Evolutionary conservation across 139 green algal genomes (phyloP), one percentile per base, ranked within the genome.

Genomic region (Diplosphaera chodatii): DNA sequence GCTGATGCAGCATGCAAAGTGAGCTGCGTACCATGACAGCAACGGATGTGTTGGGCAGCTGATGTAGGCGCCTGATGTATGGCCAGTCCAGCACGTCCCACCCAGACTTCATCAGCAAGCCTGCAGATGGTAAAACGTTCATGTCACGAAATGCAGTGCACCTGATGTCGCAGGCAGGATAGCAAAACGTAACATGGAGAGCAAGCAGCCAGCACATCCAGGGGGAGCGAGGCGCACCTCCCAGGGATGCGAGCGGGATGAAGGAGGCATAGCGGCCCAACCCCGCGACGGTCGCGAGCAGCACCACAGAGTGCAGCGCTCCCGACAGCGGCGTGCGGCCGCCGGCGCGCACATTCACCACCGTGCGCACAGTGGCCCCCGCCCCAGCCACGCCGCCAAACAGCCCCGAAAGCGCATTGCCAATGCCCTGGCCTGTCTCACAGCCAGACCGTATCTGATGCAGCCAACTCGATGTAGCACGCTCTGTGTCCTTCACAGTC

Each of bases 291-390:
- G 72, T 41, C 21, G 3, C 32, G 16, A 80, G 37, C 59, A 80
- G 55, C 30, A 80, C 31, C 6, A 73, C 3, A 20, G 74, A 68
- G 70, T 80, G 74, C 62, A 80, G n/a, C 18, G 69, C 69, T 33
- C 74, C 74, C 22, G 74, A 59, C 21, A 75, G 20, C 2, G 68
- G 74, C 37, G 59, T 80, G 40, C 74, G 55, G 33, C 74, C 74
- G 22, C 74, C 74, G 18, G 74, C 40, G 0, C 74, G 65, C 28
- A 80, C 56, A 55, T 80, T 80, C 1, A 80, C 68, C 20, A 80
- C 74, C 21, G 74, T 80, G 3, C 74, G 68, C 68, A 80, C 75
- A 28, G 74, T 80, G n/a, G 74, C 74, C 1, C 74, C 74, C 29
- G 74, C 74, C 15, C 67, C 64, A 32, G 74, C 56, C 13, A 80